These are phyloP conservation scores for Amborella trichopoda DNA, from an alignment of 164 flowering plant species.

Conservation along the genomic window DNA sequence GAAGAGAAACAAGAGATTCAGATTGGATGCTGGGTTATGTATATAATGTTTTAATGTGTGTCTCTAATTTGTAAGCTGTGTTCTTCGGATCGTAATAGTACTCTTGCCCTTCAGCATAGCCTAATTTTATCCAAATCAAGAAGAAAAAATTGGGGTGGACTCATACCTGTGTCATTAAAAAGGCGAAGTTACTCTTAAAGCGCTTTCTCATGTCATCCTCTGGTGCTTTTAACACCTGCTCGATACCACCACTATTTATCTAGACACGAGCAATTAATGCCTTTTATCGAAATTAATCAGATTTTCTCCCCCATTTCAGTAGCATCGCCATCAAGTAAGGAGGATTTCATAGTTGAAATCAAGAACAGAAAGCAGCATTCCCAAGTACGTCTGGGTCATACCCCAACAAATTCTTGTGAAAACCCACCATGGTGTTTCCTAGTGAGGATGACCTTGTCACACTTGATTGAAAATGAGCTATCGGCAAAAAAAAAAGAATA, in stretches of 20 bases:
- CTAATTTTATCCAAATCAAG: too few species aligned
- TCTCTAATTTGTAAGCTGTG: too few species aligned
- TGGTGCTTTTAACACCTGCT: conserved; percentile 37
- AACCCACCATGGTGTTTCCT: too few species aligned
- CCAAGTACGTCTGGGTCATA: too few species aligned
- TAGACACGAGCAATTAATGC: conserved; percentile 84
- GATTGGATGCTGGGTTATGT: too few species aligned
- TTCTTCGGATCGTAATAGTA: too few species aligned
- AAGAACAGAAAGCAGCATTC: conserved; percentile 32
- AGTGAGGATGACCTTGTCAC: not conserved
- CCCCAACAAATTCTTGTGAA: too few species aligned
- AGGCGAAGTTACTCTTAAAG: conserved; percentile 66
- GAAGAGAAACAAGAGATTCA: too few species aligned
- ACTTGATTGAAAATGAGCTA: not conserved
- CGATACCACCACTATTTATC: conserved; percentile 67
- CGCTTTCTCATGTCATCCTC: conserved; percentile 47
- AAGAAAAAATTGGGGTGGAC: too few species aligned
- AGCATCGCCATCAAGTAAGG: conserved; percentile 8
- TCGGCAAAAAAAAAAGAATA: too few species aligned
- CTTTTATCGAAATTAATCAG: conserved; percentile 75
- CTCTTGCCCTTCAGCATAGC: too few species aligned
- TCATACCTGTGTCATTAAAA: conserved; percentile 76
- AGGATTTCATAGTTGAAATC: conserved; percentile 26
- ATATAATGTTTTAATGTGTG: too few species aligned
- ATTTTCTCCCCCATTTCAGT: conserved; percentile 13